Percentiles rank a stretch among this genome's conserved stretches.
Evolutionary conservation across 495 filamentous ascomycete species (phyloP).

Genomic region (Daldinia caldariorum): DNA sequence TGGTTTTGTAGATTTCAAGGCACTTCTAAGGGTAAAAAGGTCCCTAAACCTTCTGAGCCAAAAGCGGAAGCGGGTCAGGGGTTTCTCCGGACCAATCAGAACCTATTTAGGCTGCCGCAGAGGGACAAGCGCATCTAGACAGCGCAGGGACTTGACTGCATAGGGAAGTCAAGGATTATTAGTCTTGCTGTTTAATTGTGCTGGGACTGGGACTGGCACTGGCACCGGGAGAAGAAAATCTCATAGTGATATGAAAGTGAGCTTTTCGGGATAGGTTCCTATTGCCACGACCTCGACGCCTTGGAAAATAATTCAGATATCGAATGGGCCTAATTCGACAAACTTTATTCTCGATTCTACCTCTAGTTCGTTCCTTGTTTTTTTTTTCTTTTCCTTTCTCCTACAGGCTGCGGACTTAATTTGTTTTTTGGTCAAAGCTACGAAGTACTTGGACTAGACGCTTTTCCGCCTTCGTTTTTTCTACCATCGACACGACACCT

Average conservation of each 20-base stretch:
- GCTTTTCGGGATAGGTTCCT: conserved; percentile 24
- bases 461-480: conserved; percentile 8
- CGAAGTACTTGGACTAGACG: neutral
- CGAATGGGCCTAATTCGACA: conserved; percentile 11
- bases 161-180: conserved; percentile 43
- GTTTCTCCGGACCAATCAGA: conserved; percentile 50
- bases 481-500: conserved; percentile 4
- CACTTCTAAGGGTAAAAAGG: neutral
- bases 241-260: conserved; percentile 41
- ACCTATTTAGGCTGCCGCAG: neutral
- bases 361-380: neutral
- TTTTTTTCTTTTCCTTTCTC: conserved; percentile 14
- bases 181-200: conserved; percentile 43
- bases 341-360: conserved; percentile 10
- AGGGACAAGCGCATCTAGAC: conserved; percentile 35
- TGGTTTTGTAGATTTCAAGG: conserved; percentile 1
- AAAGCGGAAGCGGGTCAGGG: conserved; percentile 45
- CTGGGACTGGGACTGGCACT: conserved; percentile 23
- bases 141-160: conserved; percentile 43
- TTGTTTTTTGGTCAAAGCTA: conserved; percentile 6
- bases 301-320: conserved; percentile 10
- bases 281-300: conserved; percentile 22
- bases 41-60: conserved; percentile 29
- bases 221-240: conserved; percentile 42
- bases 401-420: conserved; percentile 11